A percentile compares a stretch with the other conserved stretches of the same genome.
Conservation (phyloP, 2,329 filamentous ascomycete genomes). For the Aspergillus ibericus region DNA sequence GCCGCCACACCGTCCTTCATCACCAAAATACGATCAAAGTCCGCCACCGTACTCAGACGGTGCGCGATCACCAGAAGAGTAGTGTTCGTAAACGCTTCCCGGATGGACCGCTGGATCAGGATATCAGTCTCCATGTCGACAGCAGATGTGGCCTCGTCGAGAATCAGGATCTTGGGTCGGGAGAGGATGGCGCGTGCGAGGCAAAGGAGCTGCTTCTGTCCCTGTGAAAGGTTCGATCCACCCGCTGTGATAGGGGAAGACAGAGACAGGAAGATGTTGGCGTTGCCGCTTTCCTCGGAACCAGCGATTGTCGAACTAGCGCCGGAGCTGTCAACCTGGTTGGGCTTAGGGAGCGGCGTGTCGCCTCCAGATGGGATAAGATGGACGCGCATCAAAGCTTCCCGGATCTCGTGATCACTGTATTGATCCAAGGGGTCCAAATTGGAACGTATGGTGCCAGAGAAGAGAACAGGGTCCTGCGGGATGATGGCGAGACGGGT, state of each 20-base stretch:
- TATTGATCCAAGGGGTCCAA: slow-evolving; percentile 75
- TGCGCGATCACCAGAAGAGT: slow-evolving; percentile 76
- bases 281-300: not conserved
- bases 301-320: not conserved
- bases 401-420: slow-evolving; percentile 66
- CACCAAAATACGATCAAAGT: slow-evolving; percentile 74
- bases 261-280: not conserved
- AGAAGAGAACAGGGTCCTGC: slow-evolving; percentile 79
- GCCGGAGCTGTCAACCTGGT: not conserved
- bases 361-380: slow-evolving; percentile 44
- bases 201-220: slow-evolving; percentile 34
- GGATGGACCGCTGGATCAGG: slow-evolving; percentile 72
- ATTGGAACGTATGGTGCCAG: slow-evolving; percentile 73
- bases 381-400: slow-evolving; percentile 65
- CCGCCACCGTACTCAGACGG: slow-evolving; percentile 71
- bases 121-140: slow-evolving; percentile 76
- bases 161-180: slow-evolving; percentile 73
- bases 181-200: slow-evolving; percentile 57
- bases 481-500: slow-evolving; percentile 79
- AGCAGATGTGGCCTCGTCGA: slow-evolving; percentile 77
- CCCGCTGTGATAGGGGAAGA: not conserved
- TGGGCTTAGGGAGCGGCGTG: not conserved
- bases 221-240: slow-evolving; percentile 48
- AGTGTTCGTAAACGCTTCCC: slow-evolving; percentile 66
- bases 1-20: slow-evolving; percentile 67